Base-by-base conservation (phyloP, 2,329 filamentous ascomycete genomes). In the Diplodia corticola region DNA sequence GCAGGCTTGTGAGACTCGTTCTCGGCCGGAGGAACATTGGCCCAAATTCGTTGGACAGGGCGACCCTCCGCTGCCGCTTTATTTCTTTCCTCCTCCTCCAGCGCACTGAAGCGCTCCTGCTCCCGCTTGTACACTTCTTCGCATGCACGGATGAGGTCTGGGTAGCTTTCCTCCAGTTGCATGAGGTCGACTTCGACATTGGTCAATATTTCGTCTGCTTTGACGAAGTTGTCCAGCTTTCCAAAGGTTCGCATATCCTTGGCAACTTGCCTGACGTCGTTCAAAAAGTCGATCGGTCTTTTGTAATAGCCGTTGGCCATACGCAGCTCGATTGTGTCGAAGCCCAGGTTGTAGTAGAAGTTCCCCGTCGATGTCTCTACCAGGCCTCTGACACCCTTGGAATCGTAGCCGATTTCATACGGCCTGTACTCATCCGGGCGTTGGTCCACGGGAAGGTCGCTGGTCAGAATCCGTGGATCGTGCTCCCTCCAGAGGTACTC, bases 251-350 rank as follows among this genome's bases (percentile, higher is more conserved):
- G 91, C 12, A 93, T 89, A 79, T 99, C 95, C 75, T 92, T 94
- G 24, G 90, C 89, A 5, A 99, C 81, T 40, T 89, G 87, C 75
- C 90, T 91, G 72, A 98, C 91, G 75, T 99, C 95, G 48, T 89
- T 88, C 60, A 96, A 80, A 74, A 97, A 99, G 75, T 97, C 94
- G 72, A 89, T 89, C 0, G 93, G 92, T 12, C 93, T 88, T 71
- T 93, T 92, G 78, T 99, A 99, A 79, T 92, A 99, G 5, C 95
- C 95, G 76, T 99, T 98, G 4, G 93, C 96, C 37, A 99, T 83
- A n/a, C 95, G 89, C 76, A 97, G 93, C 80, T 99, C 95, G 63
- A 99, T 97, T 0, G 91, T 94, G 3, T 90, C 90, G 12, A 94
- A 91, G 74, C 98, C 93, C 53, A 99, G 82, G 71, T 99, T 99